Percentiles rank a stretch among this genome's conserved stretches.
Evolutionary conservation across 305 asterid genomes (phyloP).

Genomic region (Stenogyne calaminthoides): DNA sequence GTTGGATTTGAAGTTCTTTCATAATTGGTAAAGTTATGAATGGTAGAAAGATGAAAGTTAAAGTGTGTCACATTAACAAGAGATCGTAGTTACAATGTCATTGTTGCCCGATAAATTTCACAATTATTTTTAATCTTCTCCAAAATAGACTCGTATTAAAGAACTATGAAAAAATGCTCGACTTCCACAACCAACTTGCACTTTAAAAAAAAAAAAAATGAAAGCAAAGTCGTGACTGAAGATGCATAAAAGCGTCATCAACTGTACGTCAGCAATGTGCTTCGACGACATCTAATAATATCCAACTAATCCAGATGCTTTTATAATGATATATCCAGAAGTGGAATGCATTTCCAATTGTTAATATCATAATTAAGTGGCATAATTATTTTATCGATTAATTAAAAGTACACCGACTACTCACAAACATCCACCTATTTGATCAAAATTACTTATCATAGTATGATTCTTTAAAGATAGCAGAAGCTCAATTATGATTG

Average conservation of each 20-base stretch:
- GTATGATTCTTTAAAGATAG: not conserved
- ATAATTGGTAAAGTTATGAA: too few relatives aligned
- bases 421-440: not conserved
- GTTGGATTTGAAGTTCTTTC: too few relatives aligned
- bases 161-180: constrained; percentile 2
- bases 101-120: too few relatives aligned
- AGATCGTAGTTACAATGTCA: too few relatives aligned
- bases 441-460: not conserved
- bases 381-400: not conserved
- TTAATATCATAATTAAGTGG: constrained; percentile 6
- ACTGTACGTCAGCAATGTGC: constrained; percentile 23
- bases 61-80: too few relatives aligned
- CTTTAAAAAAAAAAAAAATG: not conserved
- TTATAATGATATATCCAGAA: constrained; percentile 15
- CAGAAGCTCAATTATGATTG: not conserved
- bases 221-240: constrained; percentile 10
- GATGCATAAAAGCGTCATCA: constrained; percentile 33
- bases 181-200: not conserved
- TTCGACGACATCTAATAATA: not conserved
- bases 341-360: constrained; percentile 31
- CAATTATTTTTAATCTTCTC: too few relatives aligned
- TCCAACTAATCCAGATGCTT: constrained; percentile 2
- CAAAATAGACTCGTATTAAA: too few relatives aligned
- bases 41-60: too few relatives aligned
- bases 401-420: not conserved